Percentiles rank a stretch among this genome's conserved stretches.
These are phyloP conservation scores for Omphalotus guepiniiformis DNA, from an alignment of 768 basidiomycete species.

Conservation along the genomic window DNA sequence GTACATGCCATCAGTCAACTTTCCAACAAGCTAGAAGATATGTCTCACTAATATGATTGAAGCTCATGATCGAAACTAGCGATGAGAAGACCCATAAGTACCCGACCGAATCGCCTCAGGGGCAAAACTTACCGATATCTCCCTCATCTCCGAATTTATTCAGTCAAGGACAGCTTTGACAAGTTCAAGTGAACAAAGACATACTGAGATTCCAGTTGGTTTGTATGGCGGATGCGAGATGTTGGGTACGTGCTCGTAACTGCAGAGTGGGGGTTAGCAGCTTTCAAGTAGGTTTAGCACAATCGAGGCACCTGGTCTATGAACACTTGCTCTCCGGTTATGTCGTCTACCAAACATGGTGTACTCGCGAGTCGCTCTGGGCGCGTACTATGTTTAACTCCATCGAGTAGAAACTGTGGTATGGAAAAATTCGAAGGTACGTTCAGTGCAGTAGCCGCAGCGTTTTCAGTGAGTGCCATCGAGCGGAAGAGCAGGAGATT, in stretches of 20 bases:
- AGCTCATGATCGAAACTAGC: constrained; percentile 37
- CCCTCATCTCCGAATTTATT: too few relatives aligned
- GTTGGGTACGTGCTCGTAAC: constrained; percentile 30
- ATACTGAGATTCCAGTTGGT: constrained; percentile 28
- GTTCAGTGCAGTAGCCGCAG: background rate
- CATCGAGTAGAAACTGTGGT: constrained; percentile 39
- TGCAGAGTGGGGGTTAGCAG: constrained; percentile 10
- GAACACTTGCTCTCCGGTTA: constrained; percentile 27
- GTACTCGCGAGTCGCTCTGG: constrained; percentile 24
- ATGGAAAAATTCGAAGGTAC: constrained; percentile 26
- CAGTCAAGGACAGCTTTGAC: too few relatives aligned
- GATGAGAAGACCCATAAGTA: background rate
- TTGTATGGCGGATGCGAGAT: constrained; percentile 29
- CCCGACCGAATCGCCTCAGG: background rate
- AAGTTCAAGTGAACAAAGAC: background rate
- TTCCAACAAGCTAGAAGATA: too few relatives aligned
- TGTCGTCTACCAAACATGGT: constrained; percentile 41
- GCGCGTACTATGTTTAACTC: constrained; percentile 25
- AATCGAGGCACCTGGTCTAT: constrained; percentile 30
- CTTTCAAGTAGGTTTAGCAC: background rate
- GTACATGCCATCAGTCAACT: too few relatives aligned
- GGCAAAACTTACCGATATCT: constrained; percentile 30
- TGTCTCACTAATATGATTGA: constrained; percentile 39
- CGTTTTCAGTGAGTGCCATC: constrained; percentile 5
- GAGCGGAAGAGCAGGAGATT: background rate